phyloP scores from a whole-genome alignment of 306 rosid genomes.

The Cucurbita maxima region DNA sequence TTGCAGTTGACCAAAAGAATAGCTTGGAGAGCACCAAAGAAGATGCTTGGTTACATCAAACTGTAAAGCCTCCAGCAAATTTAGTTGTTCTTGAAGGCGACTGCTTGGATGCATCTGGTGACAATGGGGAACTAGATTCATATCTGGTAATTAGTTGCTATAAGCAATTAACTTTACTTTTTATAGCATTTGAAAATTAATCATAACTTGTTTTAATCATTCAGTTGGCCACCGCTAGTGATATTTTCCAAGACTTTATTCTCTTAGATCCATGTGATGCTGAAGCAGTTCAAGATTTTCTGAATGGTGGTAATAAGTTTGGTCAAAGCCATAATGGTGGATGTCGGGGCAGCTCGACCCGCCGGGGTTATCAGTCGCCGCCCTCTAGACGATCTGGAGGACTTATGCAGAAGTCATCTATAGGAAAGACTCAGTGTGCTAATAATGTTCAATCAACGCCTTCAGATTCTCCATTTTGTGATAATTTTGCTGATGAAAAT shows the following conservation, averaged over 20 bases:
- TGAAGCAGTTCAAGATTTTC: slow-evolving; percentile 48
- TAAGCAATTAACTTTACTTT: slow-evolving; percentile 10
- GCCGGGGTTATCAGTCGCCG: slow-evolving; percentile 49
- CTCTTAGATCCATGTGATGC: slow-evolving; percentile 75
- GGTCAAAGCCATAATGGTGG: slow-evolving; percentile 30
- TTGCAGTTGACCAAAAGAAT: slow-evolving; percentile 71
- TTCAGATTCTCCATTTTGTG: slow-evolving; percentile 27
- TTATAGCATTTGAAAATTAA: background rate
- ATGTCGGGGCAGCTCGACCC: slow-evolving; percentile 31
- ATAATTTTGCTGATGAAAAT: slow-evolving; percentile 21
- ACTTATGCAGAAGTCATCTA: slow-evolving; percentile 33
- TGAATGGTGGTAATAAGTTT: slow-evolving; percentile 26
- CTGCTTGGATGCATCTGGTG: slow-evolving; percentile 72
- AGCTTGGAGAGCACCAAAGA: slow-evolving; percentile 38
- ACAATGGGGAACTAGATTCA: slow-evolving; percentile 80
- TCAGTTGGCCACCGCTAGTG: slow-evolving; percentile 68
- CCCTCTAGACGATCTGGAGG: slow-evolving; percentile 49
- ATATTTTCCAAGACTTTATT: slow-evolving; percentile 63
- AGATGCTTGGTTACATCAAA: slow-evolving; percentile 38
- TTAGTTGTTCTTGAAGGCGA: slow-evolving; percentile 92
- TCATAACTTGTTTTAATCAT: slow-evolving; percentile 5
- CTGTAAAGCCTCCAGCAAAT: slow-evolving; percentile 81
- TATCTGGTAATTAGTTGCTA: slow-evolving; percentile 57
- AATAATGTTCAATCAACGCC: slow-evolving; percentile 25
- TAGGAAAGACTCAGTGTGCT: slow-evolving; percentile 36